Base-by-base conservation (phyloP, 371 early-diverging fungal species). In the Zychaea mexicana region DNA sequence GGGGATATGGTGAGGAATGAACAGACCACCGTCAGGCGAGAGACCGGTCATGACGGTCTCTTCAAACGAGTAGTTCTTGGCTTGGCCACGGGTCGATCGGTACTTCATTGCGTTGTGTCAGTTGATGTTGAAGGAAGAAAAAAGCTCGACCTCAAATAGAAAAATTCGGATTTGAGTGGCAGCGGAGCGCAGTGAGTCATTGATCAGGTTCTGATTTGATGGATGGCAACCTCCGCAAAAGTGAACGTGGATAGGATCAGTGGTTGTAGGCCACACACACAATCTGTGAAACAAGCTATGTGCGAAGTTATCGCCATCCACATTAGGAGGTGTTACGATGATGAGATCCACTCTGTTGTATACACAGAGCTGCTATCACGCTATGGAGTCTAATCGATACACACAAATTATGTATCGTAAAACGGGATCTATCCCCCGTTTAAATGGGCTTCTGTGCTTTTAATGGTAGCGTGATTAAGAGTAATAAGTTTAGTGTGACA, bases 21-120 rank as follows among this genome's bases (percentile, higher is more conserved):
- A 97, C 46, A 98, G 88, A 49, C 98, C 98, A 52, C 98, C 98
- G 76, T 97, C 98, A 45, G 94, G 88, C 0, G 96, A 91, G 28
- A 97, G 89, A 36, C 98, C 98, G 33, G 89, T 85, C 69, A 97
- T 87, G 28, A 98, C 95, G 28, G 95, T 95, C 65, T 92, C 89
- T 78, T 96, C 96, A 67, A 98, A 97, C 36, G 92, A 77, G 62
- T 88, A 86, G 64, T 88, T 84, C 30, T 78, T 76, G 52, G 82
- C 88, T 67, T 88, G 80, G 59, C 93, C 93, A 68, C 97, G 88
- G 33, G 97, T 96, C 26, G 96, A 96, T 69, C 92, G 85, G 73
- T 96, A 97, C 67, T 85, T 72, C 94, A 93, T 93, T 52, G 60
- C 70, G 59, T 59, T 15, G 42, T 12, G 42, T 7, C n/a, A 17